These are phyloP conservation scores for Gossypium sturtianum DNA, from an alignment of 345 rosid species.

Conservation along the genomic window DNA sequence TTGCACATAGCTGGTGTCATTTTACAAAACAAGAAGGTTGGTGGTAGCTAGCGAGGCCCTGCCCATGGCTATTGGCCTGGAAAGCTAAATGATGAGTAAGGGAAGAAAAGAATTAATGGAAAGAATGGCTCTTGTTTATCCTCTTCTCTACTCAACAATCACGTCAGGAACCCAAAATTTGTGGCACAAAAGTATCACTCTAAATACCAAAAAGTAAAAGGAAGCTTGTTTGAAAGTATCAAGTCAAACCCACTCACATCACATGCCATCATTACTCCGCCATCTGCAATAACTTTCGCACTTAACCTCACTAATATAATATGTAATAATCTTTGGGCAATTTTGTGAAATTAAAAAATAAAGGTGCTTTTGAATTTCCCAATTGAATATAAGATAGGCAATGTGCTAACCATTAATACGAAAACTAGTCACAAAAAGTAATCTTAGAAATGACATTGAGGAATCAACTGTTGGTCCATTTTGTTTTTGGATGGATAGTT, in stretches of 20 bases:
- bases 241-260: conserved; percentile 30
- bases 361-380: not conserved
- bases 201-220: not conserved
- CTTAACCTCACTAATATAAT: not conserved
- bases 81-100: not conserved
- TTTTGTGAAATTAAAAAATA: not conserved
- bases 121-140: conserved; percentile 7
- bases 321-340: not conserved
- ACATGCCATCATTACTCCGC: conserved; percentile 28
- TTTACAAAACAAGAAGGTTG: not conserved
- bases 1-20: not conserved
- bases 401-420: not conserved
- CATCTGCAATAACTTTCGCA: conserved; percentile 13
- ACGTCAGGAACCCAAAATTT: conserved; percentile 8
- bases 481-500: conserved; percentile 1
- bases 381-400: not conserved
- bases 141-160: conserved; percentile 12
- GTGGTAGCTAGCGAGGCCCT: not conserved
- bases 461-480: not conserved
- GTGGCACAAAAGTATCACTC: conserved; percentile 10
- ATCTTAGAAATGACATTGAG: not conserved
- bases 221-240: not conserved
- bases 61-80: conserved; percentile 1
- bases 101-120: not conserved
- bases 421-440: not conserved